Base-by-base conservation (phyloP, 2,329 filamentous ascomycete genomes). In the Fusarium sp. region DNA sequence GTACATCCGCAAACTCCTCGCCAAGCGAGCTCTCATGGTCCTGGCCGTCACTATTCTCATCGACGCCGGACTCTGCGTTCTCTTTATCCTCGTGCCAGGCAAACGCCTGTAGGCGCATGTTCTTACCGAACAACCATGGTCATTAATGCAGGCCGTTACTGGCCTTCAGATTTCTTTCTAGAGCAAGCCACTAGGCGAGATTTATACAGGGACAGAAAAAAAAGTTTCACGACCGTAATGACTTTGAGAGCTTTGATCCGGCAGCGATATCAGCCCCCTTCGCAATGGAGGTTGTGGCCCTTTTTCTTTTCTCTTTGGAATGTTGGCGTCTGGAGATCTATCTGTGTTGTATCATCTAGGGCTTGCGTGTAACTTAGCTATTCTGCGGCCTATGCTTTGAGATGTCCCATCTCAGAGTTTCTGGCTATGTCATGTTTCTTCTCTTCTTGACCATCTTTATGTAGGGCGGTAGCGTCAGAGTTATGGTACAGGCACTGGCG, bases 1-100 rank as follows among this genome's bases (percentile, higher is more conserved):
- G 0, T 99, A 96, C 80, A 93, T 99, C 64, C 92, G 94, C 73
- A 93, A 91, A 79, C 90, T 98, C 22, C 88, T 99, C 64, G 91
- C 91, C 75, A 95, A 95, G 81, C 92, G 96, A 67, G 92, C 96
- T 1, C 80, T 94, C 49, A 95, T 96, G 85, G 94, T 96, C 16
- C 84, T 98, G 16, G 86, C 90, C 10, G 88, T 96, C 70, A 95
- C 95, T 33, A 81, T 92, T 31, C 81, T 97, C 35, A 87, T 97
- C 63, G 94, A 96, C 73, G 91, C 94, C 5, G 94, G 91, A n/a
- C 85, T 98, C 16, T 94, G 94, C 78, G 89, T 96, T 66, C 86
- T 99, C 29, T 99, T 99, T 85, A 95, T 98, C 76, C 92, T 99
- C 67, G 96, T 99, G 6, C 96, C 96, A 1, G 96, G 96, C 63